Evolutionary conservation across 371 early-diverging fungal species (phyloP).

Genomic region (Batrachochytrium dendrobatidis): DNA sequence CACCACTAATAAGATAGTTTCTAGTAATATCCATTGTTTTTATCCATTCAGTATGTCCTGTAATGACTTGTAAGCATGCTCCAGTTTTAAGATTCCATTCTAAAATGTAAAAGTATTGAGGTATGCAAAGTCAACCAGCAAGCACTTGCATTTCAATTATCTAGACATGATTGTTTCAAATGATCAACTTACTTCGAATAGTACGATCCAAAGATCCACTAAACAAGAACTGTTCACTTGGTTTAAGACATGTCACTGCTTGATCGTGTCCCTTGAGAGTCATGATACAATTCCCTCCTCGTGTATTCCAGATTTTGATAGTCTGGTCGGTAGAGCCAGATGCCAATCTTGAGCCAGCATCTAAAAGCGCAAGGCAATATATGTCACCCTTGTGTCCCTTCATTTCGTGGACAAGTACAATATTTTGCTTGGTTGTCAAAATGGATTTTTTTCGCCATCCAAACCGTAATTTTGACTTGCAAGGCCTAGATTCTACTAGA

Average conservation of each 20-base stretch:
- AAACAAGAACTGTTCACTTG: conserved; percentile 12
- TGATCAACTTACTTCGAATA: conserved; percentile 20
- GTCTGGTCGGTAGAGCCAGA: conserved; percentile 28
- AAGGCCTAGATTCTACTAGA: conserved; percentile 2
- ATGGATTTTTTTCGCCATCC: neutral
- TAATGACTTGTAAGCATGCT: conserved; percentile 5
- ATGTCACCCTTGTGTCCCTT: conserved; percentile 29
- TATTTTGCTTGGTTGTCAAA: neutral
- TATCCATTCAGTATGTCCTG: conserved; percentile 24
- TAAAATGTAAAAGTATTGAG: neutral
- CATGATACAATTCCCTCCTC: neutral
- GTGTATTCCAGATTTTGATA: conserved; percentile 20
- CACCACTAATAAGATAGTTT: conserved; percentile 22
- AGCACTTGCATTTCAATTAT: neutral
- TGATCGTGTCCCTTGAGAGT: conserved; percentile 29
- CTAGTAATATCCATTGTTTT: conserved; percentile 19
- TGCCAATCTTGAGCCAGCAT: conserved; percentile 10
- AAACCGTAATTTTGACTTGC: neutral
- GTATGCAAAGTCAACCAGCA: neutral
- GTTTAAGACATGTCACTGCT: conserved; percentile 24
- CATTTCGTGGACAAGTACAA: neutral
- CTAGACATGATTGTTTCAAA: neutral
- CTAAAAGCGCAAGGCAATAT: conserved; percentile 20
- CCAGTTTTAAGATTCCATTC: conserved; percentile 26
- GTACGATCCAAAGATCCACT: conserved; percentile 31